Evolutionary conservation across 2,329 filamentous ascomycete genomes (phyloP).

Genomic region (Claviceps humidiphila): DNA sequence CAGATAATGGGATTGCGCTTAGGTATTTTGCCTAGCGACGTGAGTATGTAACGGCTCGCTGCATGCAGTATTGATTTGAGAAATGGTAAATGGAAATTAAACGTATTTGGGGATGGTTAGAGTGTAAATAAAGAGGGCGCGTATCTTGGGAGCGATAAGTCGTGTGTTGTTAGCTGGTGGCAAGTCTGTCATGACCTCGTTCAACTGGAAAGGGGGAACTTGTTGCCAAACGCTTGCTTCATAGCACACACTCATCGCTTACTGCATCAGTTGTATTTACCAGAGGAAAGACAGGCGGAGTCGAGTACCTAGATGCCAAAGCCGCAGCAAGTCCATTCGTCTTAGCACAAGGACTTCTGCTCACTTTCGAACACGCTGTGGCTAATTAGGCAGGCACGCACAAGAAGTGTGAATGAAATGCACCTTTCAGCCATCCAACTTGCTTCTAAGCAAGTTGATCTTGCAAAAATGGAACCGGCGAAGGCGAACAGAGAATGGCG

Average conservation of each 20-base stretch:
- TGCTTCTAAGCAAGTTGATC: not conserved
- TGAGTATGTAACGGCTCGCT: not conserved
- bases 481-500: not conserved
- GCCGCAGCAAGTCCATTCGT: not conserved
- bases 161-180: not conserved
- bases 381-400: not conserved
- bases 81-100: conserved; percentile 1
- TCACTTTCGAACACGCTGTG: not conserved
- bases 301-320: not conserved
- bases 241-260: not conserved
- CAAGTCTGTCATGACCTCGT: not conserved
- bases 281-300: not conserved
- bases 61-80: conserved; percentile 1
- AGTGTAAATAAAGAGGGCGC: not conserved
- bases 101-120: not conserved
- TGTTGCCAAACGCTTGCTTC: not conserved
- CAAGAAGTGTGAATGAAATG: not conserved
- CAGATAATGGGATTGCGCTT: not conserved
- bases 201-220: not conserved
- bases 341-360: not conserved
- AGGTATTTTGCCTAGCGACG: not conserved
- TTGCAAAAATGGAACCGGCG: not conserved
- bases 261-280: not conserved
- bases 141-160: not conserved
- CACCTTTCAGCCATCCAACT: not conserved